Base-by-base conservation (phyloP, 371 early-diverging fungal species). In the Circinella umbellata region DNA sequence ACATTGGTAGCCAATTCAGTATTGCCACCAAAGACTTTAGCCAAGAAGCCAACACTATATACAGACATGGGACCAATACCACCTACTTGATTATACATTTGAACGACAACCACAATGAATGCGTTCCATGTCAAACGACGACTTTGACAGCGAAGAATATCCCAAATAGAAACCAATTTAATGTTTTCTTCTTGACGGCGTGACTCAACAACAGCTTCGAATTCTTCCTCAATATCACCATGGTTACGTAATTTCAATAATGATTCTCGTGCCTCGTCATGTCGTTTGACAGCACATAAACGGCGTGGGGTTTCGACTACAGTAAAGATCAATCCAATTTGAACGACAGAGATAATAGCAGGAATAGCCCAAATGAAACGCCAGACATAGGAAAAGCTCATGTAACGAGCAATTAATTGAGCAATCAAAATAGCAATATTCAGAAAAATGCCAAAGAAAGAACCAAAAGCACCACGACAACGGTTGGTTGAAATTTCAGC, bases 281-380 rank as follows among this genome's bases (percentile, higher is more conserved):
- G 73, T 59, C 81, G 63, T 37, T 83, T 81, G 68, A 79, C 77
- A 17, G 86, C 79, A 51, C 87, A 85, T 39, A 92, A 80, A 60
- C 88, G 92, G 38, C 88, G 85, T 7, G 95, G 97, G 55, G 92
- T 93, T 77, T 96, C 96, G 11, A 91, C 91, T 34, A 89, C 89
- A 67, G 90, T 86, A 3, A 89, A 83, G 35, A 91, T 77, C 65
- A 94, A 39, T 20, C 65, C 46, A 9, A 87, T 35, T 69, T 97
- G 94, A 18, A 93, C 15, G 15, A 86, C 62, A 1, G 91, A 83
- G 17, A 94, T 72, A 3, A 89, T 79, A 13, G 86, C 76, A 5
- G 88, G 89, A 46, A 86, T 76, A 37, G 87, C 80, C 66, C 92
- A 79, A 35, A 91, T 82, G 64, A 87, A 68, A 47, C 93, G 86